Evolutionary conservation across 805 yeast genomes (phyloP), one percentile per base, ranked within the genome.

Genomic region (Brettanomyces bruxellensis): DNA sequence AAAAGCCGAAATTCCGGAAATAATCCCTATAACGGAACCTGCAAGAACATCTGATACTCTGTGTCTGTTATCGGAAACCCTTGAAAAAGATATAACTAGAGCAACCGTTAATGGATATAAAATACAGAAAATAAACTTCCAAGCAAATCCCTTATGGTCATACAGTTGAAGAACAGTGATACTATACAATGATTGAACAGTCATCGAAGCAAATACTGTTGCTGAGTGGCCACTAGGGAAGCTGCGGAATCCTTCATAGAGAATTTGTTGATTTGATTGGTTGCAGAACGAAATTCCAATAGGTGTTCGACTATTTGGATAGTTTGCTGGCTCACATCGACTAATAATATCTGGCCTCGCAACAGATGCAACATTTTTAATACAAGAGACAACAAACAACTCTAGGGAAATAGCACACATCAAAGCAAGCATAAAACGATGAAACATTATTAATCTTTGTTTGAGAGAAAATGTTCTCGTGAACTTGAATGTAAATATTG

Each of bases 161-260:
- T 67, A 66, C 2, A 67, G 54, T 45, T 63, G 64, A 36, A 65
- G 49, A 45, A 62, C 64, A 0, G 68, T 67, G 4, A 67, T 54
- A 9, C 63, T 47, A 51, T 67, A 63, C 23, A 71, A 58, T 23
- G 64, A 55, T 28, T 66, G 57, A 18, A 67, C 56, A 1, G 68
- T 64, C 48, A 70, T 64, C 1, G 80, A 71, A 1, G 79, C 67
- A 53, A 76, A 76, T 23, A 75, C 62, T 5, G 76, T 65, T 7
- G 78, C 65, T 0, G 81, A 68, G 55, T 78, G 83, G 1, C 81
- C 83, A 43, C 79, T 74, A 2, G 83, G 83, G 42, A 79, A 76
- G 25, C 79, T 72, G 51, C 79, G 66, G 55, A 75, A 73, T 1
- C 82, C 83, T 54, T 76, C 81, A 54, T 60, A 55, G 18, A 78